phyloP scores from a whole-genome alignment of 2,329 filamentous ascomycete genomes.

The Colletotrichum kahawae region DNA sequence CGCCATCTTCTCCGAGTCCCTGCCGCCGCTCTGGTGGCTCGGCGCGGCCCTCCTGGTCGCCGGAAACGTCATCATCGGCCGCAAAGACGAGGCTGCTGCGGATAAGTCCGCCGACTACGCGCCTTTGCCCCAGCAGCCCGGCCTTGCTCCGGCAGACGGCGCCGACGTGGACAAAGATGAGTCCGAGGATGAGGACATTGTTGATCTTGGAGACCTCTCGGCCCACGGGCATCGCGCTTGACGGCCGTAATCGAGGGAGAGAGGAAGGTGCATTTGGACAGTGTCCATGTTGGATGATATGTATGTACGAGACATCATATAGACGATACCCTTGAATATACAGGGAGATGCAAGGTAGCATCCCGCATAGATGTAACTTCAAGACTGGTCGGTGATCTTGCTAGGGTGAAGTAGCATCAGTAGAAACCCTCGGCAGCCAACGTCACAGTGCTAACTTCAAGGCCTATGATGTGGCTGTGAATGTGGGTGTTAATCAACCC shows the following conservation, averaged over 20 bases:
- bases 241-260: neutral
- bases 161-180: conserved; percentile 26
- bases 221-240: conserved; percentile 12
- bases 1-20: conserved; percentile 71
- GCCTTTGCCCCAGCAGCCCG: conserved; percentile 30
- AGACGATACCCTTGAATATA: neutral
- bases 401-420: neutral
- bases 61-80: conserved; percentile 79
- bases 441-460: neutral
- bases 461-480: neutral
- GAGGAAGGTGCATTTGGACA: neutral
- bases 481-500: neutral
- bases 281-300: neutral
- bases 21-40: conserved; percentile 79
- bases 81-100: conserved; percentile 60
- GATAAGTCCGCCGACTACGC: conserved; percentile 33
- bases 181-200: conserved; percentile 37
- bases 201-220: conserved; percentile 34
- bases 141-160: neutral
- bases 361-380: neutral
- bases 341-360: neutral
- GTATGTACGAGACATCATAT: neutral
- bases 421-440: too few relatives aligned
- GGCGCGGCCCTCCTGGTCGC: conserved; percentile 75
- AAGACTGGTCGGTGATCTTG: neutral